Evolutionary conservation across 176 grass and related monocot genomes (phyloP).

Genomic region (Triticum dicoccoides): DNA sequence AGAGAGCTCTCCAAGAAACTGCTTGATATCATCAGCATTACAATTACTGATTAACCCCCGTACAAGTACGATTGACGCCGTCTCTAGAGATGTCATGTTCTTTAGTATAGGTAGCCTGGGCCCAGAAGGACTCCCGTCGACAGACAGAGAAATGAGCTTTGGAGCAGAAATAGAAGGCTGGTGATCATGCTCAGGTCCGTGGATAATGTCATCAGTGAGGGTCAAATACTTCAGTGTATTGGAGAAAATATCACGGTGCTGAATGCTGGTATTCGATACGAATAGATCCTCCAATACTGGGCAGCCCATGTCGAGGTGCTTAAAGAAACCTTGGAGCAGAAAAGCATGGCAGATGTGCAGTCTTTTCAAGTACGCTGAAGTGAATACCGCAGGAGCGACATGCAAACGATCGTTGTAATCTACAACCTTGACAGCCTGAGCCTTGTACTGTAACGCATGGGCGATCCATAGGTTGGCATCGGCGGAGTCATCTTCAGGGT

Average conservation of each 20-base stretch:
- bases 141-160: neutral
- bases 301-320: neutral
- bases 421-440: neutral
- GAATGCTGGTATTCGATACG: neutral
- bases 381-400: neutral
- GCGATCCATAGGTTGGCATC: neutral
- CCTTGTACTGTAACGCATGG: neutral
- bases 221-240: neutral
- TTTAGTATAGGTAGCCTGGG: neutral
- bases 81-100: neutral
- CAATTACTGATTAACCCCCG: fast-evolving
- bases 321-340: neutral
- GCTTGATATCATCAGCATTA: neutral
- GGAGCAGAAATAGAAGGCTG: neutral
- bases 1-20: slow-evolving; percentile 2
- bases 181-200: no score
- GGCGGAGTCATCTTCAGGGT: neutral
- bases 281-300: neutral
- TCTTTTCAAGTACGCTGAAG: neutral
- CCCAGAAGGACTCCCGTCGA: fast-evolving
- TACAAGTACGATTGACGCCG: neutral
- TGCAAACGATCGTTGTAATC: neutral
- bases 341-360: neutral
- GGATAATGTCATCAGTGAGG: neutral
- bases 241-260: neutral